These are phyloP conservation scores for Hymenoscyphus scutula DNA, from an alignment of 2,329 filamentous ascomycete genomes.

Conservation along the genomic window DNA sequence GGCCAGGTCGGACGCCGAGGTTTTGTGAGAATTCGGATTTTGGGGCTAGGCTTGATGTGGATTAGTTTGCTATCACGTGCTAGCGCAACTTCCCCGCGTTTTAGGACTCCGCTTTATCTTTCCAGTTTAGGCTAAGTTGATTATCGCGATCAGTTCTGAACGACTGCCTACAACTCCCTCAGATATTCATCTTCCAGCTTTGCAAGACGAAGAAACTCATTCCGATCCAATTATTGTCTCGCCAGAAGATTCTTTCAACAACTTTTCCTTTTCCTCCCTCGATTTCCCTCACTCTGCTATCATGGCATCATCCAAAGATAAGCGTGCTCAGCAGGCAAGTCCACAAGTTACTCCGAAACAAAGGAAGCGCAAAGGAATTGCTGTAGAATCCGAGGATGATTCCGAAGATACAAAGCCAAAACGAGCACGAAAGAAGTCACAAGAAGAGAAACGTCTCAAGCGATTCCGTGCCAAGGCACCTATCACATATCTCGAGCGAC, in stretches of 20 bases:
- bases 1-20: not conserved
- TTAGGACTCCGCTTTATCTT: not conserved
- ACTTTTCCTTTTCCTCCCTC: not conserved
- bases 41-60: constrained; percentile 11
- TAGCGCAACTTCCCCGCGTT: not conserved
- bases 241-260: not conserved
- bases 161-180: not conserved
- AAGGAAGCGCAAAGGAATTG: not conserved
- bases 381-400: constrained; percentile 13
- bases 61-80: not conserved
- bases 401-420: constrained; percentile 20
- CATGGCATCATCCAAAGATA: not conserved
- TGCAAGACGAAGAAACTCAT: not conserved
- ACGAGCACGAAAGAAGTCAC: constrained; percentile 20
- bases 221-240: not conserved
- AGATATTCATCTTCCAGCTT: not conserved
- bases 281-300: not conserved
- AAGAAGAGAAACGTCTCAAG: constrained; percentile 41
- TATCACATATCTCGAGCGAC: constrained; percentile 44
- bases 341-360: not conserved
- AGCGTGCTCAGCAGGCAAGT: not conserved
- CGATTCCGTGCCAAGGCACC: constrained; percentile 44
- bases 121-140: too few species aligned
- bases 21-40: constrained; percentile 7
- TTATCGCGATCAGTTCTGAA: too few species aligned